Conservation (phyloP, 495 filamentous ascomycete species). For the Xylaria longipes region DNA sequence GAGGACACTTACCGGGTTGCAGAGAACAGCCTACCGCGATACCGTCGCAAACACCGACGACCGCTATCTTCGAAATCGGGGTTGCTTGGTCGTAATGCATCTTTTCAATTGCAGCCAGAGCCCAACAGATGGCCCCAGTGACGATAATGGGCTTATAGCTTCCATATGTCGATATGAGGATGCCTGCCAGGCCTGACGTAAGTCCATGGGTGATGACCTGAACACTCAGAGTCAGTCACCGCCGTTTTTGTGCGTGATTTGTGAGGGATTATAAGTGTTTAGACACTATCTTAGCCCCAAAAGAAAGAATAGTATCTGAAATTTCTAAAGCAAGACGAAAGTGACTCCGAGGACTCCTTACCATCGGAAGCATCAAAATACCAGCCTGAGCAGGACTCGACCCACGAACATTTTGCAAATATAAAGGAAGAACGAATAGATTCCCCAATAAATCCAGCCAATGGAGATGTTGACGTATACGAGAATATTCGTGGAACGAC, state of each 20-base stretch:
- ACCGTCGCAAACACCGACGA: conserved; percentile 6
- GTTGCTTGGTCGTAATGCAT: conserved; percentile 1
- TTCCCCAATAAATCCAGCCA: conserved; percentile 17
- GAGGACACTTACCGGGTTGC: conserved; percentile 10
- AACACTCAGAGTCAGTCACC: no score
- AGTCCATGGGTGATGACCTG: conserved; percentile 2
- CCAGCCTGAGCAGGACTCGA: background rate
- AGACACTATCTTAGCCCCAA: no score
- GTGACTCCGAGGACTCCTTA: no score
- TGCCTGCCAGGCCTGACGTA: background rate
- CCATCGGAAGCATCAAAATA: background rate
- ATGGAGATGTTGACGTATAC: conserved; percentile 1
- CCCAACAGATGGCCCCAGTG: background rate
- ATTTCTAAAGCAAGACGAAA: no score
- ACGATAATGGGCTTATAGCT: background rate
- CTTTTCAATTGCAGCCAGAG: conserved; percentile 1
- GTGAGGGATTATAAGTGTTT: no score
- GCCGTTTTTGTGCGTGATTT: no score
- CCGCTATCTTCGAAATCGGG: conserved; percentile 7
- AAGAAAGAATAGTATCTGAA: no score
- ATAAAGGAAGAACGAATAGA: conserved; percentile 9
- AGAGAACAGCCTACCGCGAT: conserved; percentile 11
- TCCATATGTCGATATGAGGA: background rate
- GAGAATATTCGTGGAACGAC: background rate
- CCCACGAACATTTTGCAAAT: background rate